Base-by-base conservation (phyloP, 306 rosid species). In the Prosopis cineraria region DNA sequence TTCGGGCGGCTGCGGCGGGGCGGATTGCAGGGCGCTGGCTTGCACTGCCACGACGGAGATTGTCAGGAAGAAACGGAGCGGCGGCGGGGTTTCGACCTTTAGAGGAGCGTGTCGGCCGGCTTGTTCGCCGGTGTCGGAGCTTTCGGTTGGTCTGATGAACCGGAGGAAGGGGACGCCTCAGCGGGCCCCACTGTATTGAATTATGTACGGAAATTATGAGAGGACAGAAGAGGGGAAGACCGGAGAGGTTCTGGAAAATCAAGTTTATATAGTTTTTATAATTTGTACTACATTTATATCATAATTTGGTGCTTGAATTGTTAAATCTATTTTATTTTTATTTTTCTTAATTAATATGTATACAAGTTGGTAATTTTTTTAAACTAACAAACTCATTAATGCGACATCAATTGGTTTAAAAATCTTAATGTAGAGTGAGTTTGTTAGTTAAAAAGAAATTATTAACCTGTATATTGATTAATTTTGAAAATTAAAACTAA, bases 141-240 rank as follows among this genome's bases (percentile, higher is more conserved):
- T 87, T 22, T 78, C 93, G 69, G 81, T 68, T 29, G 40, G 80
- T 43, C 50, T 89, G 80, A 89, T 93, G 90, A 93, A 89, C 83
- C 94, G 95, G 37, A 76, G 97, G 62, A 92, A 95, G 77, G 90
- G 92, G 50, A 89, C 84, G 5, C 98, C 98, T 0, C 98, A 88
- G 67, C 67, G 98, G 88, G 89, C 98, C 79, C 98, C 97, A 29
- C 91, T 90, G 1, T 82, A 88, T 83, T 95, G 89, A 94, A 71
- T 69, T 19, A n/a, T 47, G 77, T 59, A 69, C 55, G 77, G 43
- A 20, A 36, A 11, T 8, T 8, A 12, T 20, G n/a, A n/a, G 56
- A 69, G 25, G 17, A 36, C 69, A 19, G 20, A 66, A 69, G 43
- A 1, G 30, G 83, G 48, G 45, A 40, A 36, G 83, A 36, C 47